These are phyloP conservation scores for Apocynum venetum DNA, from an alignment of 257 asterid species.

Conservation along the genomic window DNA sequence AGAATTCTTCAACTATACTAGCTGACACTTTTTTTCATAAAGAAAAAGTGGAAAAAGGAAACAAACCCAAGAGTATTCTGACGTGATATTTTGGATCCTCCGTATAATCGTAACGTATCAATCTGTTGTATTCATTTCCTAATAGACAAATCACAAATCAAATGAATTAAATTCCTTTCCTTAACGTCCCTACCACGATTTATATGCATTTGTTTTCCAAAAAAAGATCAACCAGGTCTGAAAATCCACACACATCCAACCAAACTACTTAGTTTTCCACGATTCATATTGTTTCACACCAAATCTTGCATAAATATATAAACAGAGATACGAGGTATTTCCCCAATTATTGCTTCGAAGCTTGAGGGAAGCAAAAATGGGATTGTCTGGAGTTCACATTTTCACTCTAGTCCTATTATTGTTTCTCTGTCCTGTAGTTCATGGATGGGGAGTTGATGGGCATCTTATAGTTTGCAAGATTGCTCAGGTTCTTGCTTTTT, in stretches of 20 bases:
- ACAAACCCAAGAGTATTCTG: not conserved
- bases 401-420: constrained; percentile 22
- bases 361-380: constrained; percentile 30
- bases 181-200: constrained; percentile 18
- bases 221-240: not conserved
- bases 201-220: not conserved
- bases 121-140: not conserved
- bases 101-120: not conserved
- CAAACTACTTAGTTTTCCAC: not conserved
- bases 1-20: too few relatives aligned
- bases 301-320: not conserved
- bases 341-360: not conserved
- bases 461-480: constrained; percentile 65
- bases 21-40: too few relatives aligned
- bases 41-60: too few relatives aligned
- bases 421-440: constrained; percentile 36
- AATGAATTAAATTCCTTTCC: not conserved
- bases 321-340: not conserved
- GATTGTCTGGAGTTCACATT: constrained; percentile 13
- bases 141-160: not conserved
- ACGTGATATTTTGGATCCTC: not conserved
- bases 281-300: constrained; percentile 3
- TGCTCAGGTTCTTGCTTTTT: constrained; percentile 55
- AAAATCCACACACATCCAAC: not conserved
- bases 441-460: constrained; percentile 85